These are phyloP conservation scores for Lepiota brunneoincarnata DNA, from an alignment of 768 basidiomycete genomes.

Conservation along the genomic window DNA sequence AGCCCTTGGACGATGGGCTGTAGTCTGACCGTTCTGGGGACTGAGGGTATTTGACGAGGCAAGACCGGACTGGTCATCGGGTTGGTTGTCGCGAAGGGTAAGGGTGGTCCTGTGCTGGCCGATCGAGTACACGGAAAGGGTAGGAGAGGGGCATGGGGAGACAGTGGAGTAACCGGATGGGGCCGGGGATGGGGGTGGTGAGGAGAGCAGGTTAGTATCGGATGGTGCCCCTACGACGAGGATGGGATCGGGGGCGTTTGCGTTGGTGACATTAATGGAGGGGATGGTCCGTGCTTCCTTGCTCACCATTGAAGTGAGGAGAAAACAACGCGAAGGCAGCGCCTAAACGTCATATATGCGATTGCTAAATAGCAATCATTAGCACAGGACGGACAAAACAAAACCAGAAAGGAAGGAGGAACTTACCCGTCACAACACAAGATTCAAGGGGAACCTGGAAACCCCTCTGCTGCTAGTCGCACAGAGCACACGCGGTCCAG, in stretches of 20 bases:
- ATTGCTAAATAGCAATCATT: too few species aligned
- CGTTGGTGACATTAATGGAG: slow-evolving; percentile 30
- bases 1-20: slow-evolving; percentile 47
- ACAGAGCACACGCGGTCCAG: too few species aligned
- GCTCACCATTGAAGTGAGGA: background rate
- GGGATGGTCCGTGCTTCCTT: slow-evolving; percentile 21
- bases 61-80: slow-evolving; percentile 53
- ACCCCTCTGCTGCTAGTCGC: too few species aligned
- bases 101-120: slow-evolving; percentile 54
- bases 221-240: slow-evolving; percentile 5
- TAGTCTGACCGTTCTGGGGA: slow-evolving; percentile 25
- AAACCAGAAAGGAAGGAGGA: too few species aligned
- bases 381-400: too few species aligned
- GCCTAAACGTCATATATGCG: too few species aligned
- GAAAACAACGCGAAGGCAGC: background rate
- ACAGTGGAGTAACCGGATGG: slow-evolving; percentile 24
- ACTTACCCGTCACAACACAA: too few species aligned
- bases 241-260: slow-evolving; percentile 12
- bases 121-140: slow-evolving; percentile 64
- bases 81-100: slow-evolving; percentile 66
- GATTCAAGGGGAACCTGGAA: too few species aligned
- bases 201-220: slow-evolving; percentile 16
- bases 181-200: slow-evolving; percentile 13
- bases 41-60: slow-evolving; percentile 50
- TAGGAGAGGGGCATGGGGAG: slow-evolving; percentile 61